A percentile compares a stretch with the other conserved stretches of the same genome.
Conservation (phyloP, 176 grass and related monocot genomes). For the Poa annua region DNA sequence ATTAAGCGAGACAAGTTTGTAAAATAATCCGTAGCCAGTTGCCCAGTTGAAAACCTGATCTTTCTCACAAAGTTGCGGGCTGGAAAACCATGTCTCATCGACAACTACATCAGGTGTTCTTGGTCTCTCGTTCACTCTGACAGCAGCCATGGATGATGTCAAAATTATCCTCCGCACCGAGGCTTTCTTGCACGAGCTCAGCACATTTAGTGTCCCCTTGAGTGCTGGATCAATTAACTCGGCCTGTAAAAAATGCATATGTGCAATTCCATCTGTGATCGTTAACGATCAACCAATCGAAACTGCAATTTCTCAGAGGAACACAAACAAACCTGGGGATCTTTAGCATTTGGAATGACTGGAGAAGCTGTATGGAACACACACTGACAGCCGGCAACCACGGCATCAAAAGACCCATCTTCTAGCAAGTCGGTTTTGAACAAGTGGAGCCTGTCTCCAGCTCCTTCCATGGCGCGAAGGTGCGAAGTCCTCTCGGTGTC, state of each 20-base stretch:
- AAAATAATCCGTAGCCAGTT: not conserved
- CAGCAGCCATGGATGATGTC: slow-evolving; percentile 63
- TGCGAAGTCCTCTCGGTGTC: slow-evolving; percentile 39
- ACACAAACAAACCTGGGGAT: slow-evolving; percentile 22
- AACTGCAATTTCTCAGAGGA: not conserved
- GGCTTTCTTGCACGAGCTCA: slow-evolving; percentile 58
- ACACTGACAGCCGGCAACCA: slow-evolving; percentile 26
- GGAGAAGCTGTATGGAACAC: slow-evolving; percentile 50
- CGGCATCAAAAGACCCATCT: slow-evolving; percentile 31
- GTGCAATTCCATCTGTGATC: not conserved
- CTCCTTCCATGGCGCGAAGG: slow-evolving; percentile 42
- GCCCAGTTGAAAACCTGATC: slow-evolving; percentile 19
- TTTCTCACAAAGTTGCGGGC: slow-evolving; percentile 33
- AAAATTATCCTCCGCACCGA: slow-evolving; percentile 50
- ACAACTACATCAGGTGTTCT: slow-evolving; percentile 57
- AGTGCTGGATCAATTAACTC: slow-evolving; percentile 63
- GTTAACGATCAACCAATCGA: not conserved
- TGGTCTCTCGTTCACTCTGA: slow-evolving; percentile 43
- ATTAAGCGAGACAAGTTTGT: too few relatives aligned
- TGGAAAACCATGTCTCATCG: slow-evolving; percentile 64
- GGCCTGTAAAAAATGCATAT: slow-evolving; percentile 23
- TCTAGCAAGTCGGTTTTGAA: slow-evolving; percentile 36
- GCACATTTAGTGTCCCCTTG: slow-evolving; percentile 62
- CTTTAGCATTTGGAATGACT: not conserved
- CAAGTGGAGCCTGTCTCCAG: slow-evolving; percentile 13